These are phyloP conservation scores for Aspergillus aculeatus DNA, from an alignment of 2,329 filamentous ascomycete species.

Conservation along the genomic window DNA sequence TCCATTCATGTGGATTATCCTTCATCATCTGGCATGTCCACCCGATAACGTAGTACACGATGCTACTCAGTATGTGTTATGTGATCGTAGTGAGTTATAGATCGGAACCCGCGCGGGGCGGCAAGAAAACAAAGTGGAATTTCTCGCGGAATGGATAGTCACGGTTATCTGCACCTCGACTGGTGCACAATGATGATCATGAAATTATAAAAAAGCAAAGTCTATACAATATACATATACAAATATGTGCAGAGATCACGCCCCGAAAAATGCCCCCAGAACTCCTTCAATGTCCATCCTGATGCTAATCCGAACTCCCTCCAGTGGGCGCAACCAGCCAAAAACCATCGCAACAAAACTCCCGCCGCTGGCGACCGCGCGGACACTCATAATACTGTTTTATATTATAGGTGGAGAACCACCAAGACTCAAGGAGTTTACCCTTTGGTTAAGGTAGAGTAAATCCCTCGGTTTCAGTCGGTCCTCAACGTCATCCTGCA, in stretches of 20 bases:
- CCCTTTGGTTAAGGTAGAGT: not conserved
- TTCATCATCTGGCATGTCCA: slow-evolving; percentile 7
- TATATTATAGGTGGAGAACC: not conserved
- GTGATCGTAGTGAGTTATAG: not conserved
- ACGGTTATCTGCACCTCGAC: too few species aligned
- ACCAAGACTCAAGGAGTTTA: not conserved
- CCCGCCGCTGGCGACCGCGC: not conserved
- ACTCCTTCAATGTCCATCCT: not conserved
- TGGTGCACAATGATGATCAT: not conserved
- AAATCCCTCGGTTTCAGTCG: not conserved
- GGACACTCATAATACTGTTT: not conserved
- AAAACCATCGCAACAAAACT: not conserved
- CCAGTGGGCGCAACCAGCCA: not conserved
- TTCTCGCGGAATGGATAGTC: too few species aligned
- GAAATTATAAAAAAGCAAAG: not conserved
- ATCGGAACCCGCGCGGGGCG: not conserved
- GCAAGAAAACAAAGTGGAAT: not conserved
- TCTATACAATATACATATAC: not conserved
- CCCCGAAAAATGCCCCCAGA: not conserved
- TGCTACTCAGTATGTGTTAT: too few species aligned
- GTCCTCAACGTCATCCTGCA: slow-evolving; percentile 21
- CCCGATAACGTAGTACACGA: not conserved
- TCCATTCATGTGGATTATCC: not conserved
- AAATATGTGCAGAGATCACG: not conserved
- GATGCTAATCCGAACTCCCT: not conserved